Evolutionary conservation across 2,329 filamentous ascomycete species (phyloP).

Genomic region (Sordariomycetes sp.): DNA sequence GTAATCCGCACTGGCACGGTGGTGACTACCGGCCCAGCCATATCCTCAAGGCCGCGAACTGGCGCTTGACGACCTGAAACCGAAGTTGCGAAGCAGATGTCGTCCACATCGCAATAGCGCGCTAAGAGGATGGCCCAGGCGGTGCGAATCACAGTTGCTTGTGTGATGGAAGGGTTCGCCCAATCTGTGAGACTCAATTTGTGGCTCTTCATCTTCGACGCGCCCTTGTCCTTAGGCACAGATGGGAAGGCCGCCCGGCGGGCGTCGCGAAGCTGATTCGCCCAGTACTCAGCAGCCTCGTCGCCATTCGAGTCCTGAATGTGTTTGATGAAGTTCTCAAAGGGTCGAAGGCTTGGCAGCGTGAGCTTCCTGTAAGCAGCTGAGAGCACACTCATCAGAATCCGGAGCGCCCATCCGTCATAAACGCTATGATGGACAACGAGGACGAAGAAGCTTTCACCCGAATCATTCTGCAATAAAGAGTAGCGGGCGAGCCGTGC

Average conservation of each 20-base stretch:
- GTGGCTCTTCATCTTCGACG: too few species aligned
- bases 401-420: conserved; percentile 7
- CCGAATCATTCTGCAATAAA: not conserved
- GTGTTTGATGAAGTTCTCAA: too few species aligned
- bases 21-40: too few species aligned
- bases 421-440: conserved; percentile 10
- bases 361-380: not conserved
- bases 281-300: too few species aligned
- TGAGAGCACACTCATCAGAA: conserved; percentile 3
- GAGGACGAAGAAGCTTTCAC: conserved; percentile 6
- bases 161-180: too few species aligned
- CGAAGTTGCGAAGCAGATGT: conserved; percentile 11
- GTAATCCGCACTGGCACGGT: too few species aligned
- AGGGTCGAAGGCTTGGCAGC: not conserved
- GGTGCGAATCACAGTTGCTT: conserved; percentile 9
- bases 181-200: too few species aligned
- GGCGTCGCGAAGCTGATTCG: too few species aligned
- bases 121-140: conserved; percentile 12
- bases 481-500: not conserved
- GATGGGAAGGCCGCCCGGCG: not conserved
- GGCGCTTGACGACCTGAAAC: conserved; percentile 11
- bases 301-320: too few species aligned
- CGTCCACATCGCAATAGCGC: conserved; percentile 4
- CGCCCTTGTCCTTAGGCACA: too few species aligned
- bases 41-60: too few species aligned